phyloP scores from a whole-genome alignment of 768 basidiomycete species.

The Filobasidium floriforme region DNA sequence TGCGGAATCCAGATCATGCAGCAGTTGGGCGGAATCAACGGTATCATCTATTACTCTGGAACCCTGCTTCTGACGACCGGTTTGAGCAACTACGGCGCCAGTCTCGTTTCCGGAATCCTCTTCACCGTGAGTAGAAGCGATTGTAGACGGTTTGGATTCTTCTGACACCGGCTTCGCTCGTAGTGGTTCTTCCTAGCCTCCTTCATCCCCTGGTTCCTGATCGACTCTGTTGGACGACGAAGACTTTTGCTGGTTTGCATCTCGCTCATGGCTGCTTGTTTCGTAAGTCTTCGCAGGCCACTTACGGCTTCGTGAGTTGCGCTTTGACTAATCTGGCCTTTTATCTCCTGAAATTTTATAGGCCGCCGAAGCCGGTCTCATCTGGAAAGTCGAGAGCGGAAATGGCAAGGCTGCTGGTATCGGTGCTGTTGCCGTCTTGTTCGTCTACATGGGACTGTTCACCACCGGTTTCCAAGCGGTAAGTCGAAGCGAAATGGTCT shows the following conservation, averaged over 20 bases:
- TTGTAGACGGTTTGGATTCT: not conserved
- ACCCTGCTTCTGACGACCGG: slow-evolving; percentile 26
- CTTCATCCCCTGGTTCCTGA: slow-evolving; percentile 41
- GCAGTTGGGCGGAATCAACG: slow-evolving; percentile 36
- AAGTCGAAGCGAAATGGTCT: not conserved
- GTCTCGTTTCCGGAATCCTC: slow-evolving; percentile 32
- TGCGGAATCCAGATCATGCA: slow-evolving; percentile 36
- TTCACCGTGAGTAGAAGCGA: slow-evolving; percentile 23
- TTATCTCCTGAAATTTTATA: not conserved
- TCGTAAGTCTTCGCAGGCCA: not conserved
- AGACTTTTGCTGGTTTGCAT: slow-evolving; percentile 32
- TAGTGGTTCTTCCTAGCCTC: slow-evolving; percentile 42
- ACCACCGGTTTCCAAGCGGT: slow-evolving; percentile 26
- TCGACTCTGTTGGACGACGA: slow-evolving; percentile 36
- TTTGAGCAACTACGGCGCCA: slow-evolving; percentile 24
- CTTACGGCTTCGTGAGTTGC: not conserved
- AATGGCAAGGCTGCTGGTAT: slow-evolving; percentile 24
- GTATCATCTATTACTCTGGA: slow-evolving; percentile 33
- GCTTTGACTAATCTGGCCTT: not conserved
- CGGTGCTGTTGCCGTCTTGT: slow-evolving; percentile 30
- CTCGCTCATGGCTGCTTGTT: slow-evolving; percentile 28
- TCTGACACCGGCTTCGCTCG: not conserved
- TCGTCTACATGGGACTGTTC: slow-evolving; percentile 34
- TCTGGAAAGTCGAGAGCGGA: slow-evolving; percentile 24
- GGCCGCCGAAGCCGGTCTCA: slow-evolving; percentile 30